Conservation (phyloP, 345 rosid genomes). For the Arabidopsis suecica region DNA sequence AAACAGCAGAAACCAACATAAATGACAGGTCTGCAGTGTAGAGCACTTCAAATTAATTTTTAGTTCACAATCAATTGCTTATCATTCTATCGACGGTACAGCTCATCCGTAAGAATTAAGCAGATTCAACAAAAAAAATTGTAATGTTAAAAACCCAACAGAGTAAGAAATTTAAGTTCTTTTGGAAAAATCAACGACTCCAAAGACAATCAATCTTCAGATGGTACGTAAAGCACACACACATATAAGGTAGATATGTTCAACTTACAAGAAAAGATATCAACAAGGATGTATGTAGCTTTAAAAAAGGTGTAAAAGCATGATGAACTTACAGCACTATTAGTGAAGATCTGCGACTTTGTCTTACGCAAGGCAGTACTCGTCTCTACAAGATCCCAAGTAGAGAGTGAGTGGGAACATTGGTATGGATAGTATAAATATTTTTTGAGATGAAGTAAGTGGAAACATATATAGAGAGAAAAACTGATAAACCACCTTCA, state of each 20-base stretch:
- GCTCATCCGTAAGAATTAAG: neutral
- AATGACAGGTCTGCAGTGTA: slow-evolving; percentile 15
- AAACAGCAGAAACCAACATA: slow-evolving; percentile 27
- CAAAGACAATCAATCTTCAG: neutral
- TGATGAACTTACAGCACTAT: slow-evolving; percentile 74
- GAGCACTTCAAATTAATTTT: neutral
- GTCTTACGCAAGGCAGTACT: slow-evolving; percentile 81
- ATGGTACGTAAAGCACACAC: slow-evolving; percentile 7
- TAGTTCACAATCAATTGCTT: neutral
- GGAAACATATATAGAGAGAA: slow-evolving; percentile 13
- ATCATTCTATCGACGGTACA: neutral
- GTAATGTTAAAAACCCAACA: neutral
- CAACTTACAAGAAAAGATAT: slow-evolving; percentile 1
- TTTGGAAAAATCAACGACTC: neutral
- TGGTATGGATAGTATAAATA: neutral
- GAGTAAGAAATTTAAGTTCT: neutral
- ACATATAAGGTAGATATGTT: neutral
- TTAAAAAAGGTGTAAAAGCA: neutral
- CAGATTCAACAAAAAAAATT: neutral
- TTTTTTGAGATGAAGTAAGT: neutral
- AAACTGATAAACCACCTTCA: slow-evolving; percentile 59
- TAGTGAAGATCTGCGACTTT: slow-evolving; percentile 89
- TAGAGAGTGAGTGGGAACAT: slow-evolving; percentile 7
- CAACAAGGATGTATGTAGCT: neutral
- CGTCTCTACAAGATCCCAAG: slow-evolving; percentile 57